Percentiles rank a stretch among this genome's conserved stretches.
These are phyloP conservation scores for Discostella pseudostelligera DNA, from an alignment of 108 stramenopile species.

Conservation along the genomic window DNA sequence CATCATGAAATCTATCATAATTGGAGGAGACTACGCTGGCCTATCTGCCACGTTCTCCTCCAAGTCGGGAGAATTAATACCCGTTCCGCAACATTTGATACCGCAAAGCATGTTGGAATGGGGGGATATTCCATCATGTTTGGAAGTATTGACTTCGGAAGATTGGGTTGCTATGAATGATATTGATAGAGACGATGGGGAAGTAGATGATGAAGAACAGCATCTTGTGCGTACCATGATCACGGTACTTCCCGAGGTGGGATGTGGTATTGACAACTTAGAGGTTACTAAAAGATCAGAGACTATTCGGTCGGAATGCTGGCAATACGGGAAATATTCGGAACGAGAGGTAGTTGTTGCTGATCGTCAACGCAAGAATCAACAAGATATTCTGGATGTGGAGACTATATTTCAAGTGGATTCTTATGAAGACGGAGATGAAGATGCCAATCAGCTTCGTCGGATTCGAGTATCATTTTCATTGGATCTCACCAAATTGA, in stretches of 20 bases:
- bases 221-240: conserved; percentile 47
- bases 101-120: conserved; percentile 70
- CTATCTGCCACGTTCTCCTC: conserved; percentile 62
- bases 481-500: conserved; percentile 10
- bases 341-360: conserved; percentile 3
- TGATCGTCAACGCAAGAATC: background rate
- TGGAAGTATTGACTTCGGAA: conserved; percentile 16
- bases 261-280: conserved; percentile 78
- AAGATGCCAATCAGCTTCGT: conserved; percentile 8
- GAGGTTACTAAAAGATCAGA: conserved; percentile 53
- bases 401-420: conserved; percentile 34
- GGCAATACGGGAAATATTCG: background rate
- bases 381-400: conserved; percentile 9
- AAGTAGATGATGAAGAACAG: background rate
- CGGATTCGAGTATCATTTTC: conserved; percentile 35
- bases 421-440: conserved; percentile 2
- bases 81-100: conserved; percentile 68
- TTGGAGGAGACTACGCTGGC: conserved; percentile 80
- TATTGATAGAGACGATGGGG: conserved; percentile 3
- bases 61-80: conserved; percentile 52
- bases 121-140: conserved; percentile 59
- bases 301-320: background rate
- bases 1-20: background rate
- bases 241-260: conserved; percentile 67
- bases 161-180: background rate